Conservation (phyloP, 2,329 filamentous ascomycete species). For the Colletotrichum sp. region DNA sequence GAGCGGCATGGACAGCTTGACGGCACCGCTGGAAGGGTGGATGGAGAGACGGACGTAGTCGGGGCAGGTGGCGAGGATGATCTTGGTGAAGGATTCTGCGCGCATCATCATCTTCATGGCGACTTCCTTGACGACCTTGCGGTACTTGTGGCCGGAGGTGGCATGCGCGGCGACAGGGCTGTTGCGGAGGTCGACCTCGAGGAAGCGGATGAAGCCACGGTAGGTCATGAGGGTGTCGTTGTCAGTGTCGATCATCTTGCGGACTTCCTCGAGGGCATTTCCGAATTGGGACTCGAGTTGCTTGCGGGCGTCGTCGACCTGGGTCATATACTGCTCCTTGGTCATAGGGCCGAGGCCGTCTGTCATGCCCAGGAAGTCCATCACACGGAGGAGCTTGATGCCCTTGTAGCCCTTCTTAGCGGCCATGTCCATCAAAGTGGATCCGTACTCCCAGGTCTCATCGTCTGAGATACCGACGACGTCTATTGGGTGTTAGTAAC, state of each 20-base stretch:
- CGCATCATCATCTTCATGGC: conserved; percentile 23
- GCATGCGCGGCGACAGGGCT: conserved; percentile 14
- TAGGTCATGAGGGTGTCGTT: conserved; percentile 24
- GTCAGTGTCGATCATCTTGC: conserved; percentile 22
- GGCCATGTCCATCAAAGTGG: conserved; percentile 39
- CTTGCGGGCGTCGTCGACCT: conserved; percentile 7
- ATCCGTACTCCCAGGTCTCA: conserved; percentile 44
- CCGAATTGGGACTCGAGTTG: conserved; percentile 16
- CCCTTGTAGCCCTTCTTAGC: conserved; percentile 32
- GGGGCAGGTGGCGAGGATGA: conserved; percentile 19
- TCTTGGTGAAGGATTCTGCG: conserved; percentile 22
- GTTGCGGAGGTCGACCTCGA: conserved; percentile 17
- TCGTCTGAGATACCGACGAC: conserved; percentile 44
- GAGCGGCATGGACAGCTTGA: conserved; percentile 24
- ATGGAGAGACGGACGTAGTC: conserved; percentile 25
- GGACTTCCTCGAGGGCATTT: conserved; percentile 13
- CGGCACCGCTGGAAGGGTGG: conserved; percentile 21
- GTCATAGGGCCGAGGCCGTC: conserved; percentile 17
- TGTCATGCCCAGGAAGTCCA: conserved; percentile 34
- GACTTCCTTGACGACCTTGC: conserved; percentile 22
- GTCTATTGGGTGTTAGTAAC: conserved; percentile 32
- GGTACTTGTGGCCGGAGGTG: conserved; percentile 20
- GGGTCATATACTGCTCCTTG: conserved; percentile 14
- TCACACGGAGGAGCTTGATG: conserved; percentile 40
- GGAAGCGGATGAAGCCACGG: conserved; percentile 24